These are phyloP conservation scores for Daldinia sp. DNA, from an alignment of 2,329 filamentous ascomycete species.

Conservation along the genomic window DNA sequence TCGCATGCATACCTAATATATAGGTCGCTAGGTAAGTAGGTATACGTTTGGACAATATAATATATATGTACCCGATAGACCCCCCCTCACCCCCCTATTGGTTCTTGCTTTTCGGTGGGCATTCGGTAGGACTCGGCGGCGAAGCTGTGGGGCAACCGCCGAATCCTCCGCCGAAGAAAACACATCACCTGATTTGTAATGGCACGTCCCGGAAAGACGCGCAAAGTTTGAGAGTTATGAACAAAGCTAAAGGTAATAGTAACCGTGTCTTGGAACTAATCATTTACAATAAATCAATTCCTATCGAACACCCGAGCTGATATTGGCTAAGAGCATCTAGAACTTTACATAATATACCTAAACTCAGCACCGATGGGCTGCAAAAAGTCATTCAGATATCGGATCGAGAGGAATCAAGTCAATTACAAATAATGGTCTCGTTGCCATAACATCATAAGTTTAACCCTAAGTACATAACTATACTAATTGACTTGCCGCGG, in stretches of 20 bases:
- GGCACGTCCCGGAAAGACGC: neutral
- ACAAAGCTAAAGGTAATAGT: neutral
- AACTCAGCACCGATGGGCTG: neutral
- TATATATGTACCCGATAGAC: neutral
- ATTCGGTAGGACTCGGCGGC: constrained; percentile 23
- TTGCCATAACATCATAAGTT: constrained; percentile 46
- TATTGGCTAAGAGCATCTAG: neutral
- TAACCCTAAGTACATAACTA: constrained; percentile 35
- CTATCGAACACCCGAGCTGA: neutral
- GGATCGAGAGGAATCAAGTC: constrained; percentile 10
- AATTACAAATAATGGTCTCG: constrained; percentile 39
- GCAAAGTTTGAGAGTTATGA: too few relatives aligned
- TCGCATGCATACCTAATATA: neutral
- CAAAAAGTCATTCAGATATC: neutral
- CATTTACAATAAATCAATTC: too few relatives aligned
- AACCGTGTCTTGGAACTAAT: neutral
- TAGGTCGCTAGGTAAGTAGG: too few relatives aligned
- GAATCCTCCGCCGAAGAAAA: constrained; percentile 14
- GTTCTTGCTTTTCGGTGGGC: constrained; percentile 30
- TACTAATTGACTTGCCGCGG: constrained; percentile 39
- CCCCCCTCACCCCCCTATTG: neutral
- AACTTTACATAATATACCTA: neutral
- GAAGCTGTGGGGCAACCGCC: constrained; percentile 18
- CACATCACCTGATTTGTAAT: constrained; percentile 22
- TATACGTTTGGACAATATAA: too few relatives aligned